Base-by-base conservation (phyloP, 1,139 yeast genomes). In the Candida tetrigidarum region DNA sequence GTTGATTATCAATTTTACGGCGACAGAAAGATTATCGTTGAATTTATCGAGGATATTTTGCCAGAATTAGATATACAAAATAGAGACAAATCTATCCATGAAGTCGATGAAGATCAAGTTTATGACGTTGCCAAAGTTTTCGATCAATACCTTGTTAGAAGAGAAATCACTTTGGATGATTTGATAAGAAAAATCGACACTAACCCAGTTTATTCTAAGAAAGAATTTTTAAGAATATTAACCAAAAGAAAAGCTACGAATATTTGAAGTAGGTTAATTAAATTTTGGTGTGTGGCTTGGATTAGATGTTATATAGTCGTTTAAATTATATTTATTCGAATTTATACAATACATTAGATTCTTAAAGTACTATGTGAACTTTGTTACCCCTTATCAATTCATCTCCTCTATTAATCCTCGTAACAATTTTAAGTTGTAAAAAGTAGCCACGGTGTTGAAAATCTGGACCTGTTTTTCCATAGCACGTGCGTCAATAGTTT, bases 381-480 rank as follows among this genome's bases (percentile, higher is more conserved):
- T n/a, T n/a, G n/a, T n/a, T n/a, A n/a, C n/a, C n/a, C n/a, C n/a
- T n/a, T n/a, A n/a, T n/a, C 23, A 37, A 27, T 38, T 4, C 10
- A 52, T 37, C 33, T 71, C 78, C 19, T 70, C 74, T 5, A 79
- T 60, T 29, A 71, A 62, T 34, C 80, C 83, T 45, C 68, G 66
- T 42, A 91, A 64, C 45, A 89, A 63, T 47, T 78, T 80, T 53
- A 91, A 71, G 28, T 81, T 84, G 62, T 80, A 88, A 44, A 66
- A 77, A 12, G 69, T 66, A 0, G 95, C 81, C 16, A 90, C 83
- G 46, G 80, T 83, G 20, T 67, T 66, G 61, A 78, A 88, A 0
- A 82, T 72, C 10, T 64, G 66, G 5, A 84, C 57, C 43, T 71
- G 71, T 41, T 67, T 67, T 26, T 70, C 66, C 5, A 90, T 61